Base-by-base conservation (phyloP, 768 basidiomycete species). In the Lactifluus pinguis region DNA sequence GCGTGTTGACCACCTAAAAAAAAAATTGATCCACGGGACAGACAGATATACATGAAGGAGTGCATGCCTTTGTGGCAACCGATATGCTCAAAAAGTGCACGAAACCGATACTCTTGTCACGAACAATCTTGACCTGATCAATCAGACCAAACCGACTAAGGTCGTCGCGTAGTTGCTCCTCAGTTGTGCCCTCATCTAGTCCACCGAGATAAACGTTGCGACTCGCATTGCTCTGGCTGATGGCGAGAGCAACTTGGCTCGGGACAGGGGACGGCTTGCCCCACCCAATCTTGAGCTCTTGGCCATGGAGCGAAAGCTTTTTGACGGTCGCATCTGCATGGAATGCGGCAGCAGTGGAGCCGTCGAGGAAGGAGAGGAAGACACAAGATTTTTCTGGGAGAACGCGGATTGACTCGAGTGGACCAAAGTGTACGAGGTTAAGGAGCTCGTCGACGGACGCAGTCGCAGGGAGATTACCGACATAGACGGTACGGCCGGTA, bases 81-180 rank as follows among this genome's bases (percentile, higher is more conserved):
- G 89, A 82, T 71, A 99, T 97, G 72, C 89, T 92, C 69, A 99
- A 77, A 78, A 98, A 98, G 74, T 99, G 97, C 19, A 99, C 94
- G 72, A 99, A 99, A 2, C 95, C 97, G 60, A 98, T 98, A 69
- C 97, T 97, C 81, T 98, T 98, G 77, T 99, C 97, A 63, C 95
- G 77, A 54, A 98, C 97, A 70, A 99, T 98, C 82, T 99, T 99
- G 72, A 99, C 95, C 72, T 98, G 95, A 74, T 99, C 97, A 68
- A 99, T 98, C 32, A 95, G 78, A 21, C 97, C 97, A 69, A 95
- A 99, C 47, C 89, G 81, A 68, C 87, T 86, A 25, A 98, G 77
- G 70, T 98, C 94, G 63, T 98, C 94, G 38, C 95, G 76, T 36
- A 99, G 77, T 74, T 85, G 84, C 74, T 95, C 90, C 77, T 98